phyloP scores from a whole-genome alignment of 495 filamentous ascomycete genomes.

The Neohortaea acidophila region DNA sequence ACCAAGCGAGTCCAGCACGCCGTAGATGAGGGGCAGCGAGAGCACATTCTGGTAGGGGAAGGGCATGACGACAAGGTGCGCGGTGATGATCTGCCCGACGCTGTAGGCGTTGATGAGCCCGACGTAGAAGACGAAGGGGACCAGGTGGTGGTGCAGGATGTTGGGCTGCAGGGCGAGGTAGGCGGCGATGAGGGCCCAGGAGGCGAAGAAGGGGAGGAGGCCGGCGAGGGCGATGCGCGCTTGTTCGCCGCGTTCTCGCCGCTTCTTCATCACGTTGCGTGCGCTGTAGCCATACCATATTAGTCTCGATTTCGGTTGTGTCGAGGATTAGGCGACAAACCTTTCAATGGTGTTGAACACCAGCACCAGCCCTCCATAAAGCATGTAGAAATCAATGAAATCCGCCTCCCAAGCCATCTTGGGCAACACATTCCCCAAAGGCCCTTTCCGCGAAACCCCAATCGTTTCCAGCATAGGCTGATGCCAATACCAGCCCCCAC shows the following conservation, averaged over 20 bases:
- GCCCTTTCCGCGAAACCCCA: constrained; percentile 43
- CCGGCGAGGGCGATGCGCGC: constrained; percentile 60
- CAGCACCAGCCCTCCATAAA: constrained; percentile 72
- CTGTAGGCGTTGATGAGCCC: constrained; percentile 77
- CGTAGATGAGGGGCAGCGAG: constrained; percentile 49
- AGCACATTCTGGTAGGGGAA: constrained; percentile 85
- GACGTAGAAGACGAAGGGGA: constrained; percentile 76
- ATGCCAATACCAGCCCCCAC: constrained; percentile 86
- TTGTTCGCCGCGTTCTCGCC: constrained; percentile 54
- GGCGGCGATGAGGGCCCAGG: constrained; percentile 56
- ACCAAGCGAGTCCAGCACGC: constrained; percentile 62
- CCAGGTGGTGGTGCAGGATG: constrained; percentile 63
- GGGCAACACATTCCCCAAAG: constrained; percentile 55
- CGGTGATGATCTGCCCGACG: constrained; percentile 88
- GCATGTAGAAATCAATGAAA: constrained; percentile 84
- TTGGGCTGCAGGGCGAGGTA: constrained; percentile 75
- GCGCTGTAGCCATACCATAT: constrained; percentile 34
- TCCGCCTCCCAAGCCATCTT: constrained; percentile 54
- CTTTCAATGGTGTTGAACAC: constrained; percentile 65
- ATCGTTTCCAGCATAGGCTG: constrained; percentile 58
- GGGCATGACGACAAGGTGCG: constrained; percentile 65
- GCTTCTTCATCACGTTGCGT: constrained; percentile 65
- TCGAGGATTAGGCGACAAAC: constrained; percentile 12
- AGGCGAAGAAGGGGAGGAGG: constrained; percentile 58
- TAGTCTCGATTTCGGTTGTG: not conserved